Evolutionary conservation across 768 basidiomycete species (phyloP).

Genomic region (Tulasnella sp.): DNA sequence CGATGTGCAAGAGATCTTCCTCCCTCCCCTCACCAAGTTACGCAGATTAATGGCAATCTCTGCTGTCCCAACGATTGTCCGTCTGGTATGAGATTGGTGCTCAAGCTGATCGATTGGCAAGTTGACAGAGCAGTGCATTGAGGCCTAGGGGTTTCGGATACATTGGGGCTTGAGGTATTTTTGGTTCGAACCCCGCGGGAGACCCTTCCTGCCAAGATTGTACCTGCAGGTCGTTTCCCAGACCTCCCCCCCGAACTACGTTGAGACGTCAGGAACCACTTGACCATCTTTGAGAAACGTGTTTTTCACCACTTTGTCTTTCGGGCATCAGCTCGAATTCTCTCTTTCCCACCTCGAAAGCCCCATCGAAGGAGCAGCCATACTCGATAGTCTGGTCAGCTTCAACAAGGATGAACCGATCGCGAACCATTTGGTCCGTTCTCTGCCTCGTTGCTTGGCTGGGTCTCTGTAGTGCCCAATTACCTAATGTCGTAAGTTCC

Average conservation of each 20-base stretch:
- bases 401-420: neutral
- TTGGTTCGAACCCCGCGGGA: neutral
- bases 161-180: neutral
- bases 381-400: neutral
- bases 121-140: neutral
- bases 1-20: neutral
- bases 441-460: neutral
- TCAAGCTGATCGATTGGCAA: neutral
- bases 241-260: neutral
- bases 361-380: no score
- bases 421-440: neutral
- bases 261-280: neutral
- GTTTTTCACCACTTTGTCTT: neutral
- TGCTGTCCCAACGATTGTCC: neutral
- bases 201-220: neutral
- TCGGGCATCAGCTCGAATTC: neutral
- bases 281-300: neutral
- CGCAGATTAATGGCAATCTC: neutral
- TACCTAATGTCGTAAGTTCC: neutral
- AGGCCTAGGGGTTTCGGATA: neutral
- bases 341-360: neutral
- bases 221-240: neutral
- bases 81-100: neutral
- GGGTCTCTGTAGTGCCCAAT: neutral
- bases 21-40: neutral